Evolutionary conservation across 495 filamentous ascomycete species (phyloP), one percentile per base, ranked within the genome.

Genomic region (Podospora sp.): DNA sequence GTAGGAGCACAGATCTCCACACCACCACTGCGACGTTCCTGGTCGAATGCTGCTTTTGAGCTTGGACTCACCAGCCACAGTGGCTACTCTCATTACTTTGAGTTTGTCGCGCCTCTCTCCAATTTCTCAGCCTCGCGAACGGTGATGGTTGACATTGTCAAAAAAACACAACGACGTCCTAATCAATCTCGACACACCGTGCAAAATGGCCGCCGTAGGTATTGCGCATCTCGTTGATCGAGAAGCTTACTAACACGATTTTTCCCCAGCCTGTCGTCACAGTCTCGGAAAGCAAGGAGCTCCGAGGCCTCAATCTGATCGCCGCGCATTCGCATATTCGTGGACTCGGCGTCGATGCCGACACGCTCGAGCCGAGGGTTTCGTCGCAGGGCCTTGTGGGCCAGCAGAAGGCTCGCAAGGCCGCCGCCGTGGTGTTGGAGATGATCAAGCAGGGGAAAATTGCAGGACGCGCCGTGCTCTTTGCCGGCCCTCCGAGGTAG

Each of bases 361-460:
- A 97, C 72, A 92, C 94, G 8, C 84, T 98, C 65, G 93, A 96
- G 72, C 94, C 94, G 33, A 87, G 93, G 63, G 75, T 85, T 35
- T 85, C 89, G n/a, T 97, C 93, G 0, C 94, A 97, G 77, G 95
- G 95, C n/a, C 87, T 99, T 27, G 95, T 99, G 6, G 95, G 95
- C 49, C 95, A 99, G 79, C 89, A 97, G 73, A 94, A 94, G 78
- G 96, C 95, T 50, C 90, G 95, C 56, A 98, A 97, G 79, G 95
- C 95, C 0, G 95, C 95, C 2, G 94, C 93, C 0, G 89, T 99
- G 22, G 94, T 99, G 66, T 76, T 99, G 67, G 92, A 97, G 78
- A 98, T 99, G 94, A 96, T 96, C 66, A 97, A 95, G 80, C 92
- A 96, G 72, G 94, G 94, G 70, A 98, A 97, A 80, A 98, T 99